Percentiles rank a stretch among this genome's conserved stretches.
Evolutionary conservation across 257 asterid genomes (phyloP).

Genomic region (Solanum pimpinellifolium): DNA sequence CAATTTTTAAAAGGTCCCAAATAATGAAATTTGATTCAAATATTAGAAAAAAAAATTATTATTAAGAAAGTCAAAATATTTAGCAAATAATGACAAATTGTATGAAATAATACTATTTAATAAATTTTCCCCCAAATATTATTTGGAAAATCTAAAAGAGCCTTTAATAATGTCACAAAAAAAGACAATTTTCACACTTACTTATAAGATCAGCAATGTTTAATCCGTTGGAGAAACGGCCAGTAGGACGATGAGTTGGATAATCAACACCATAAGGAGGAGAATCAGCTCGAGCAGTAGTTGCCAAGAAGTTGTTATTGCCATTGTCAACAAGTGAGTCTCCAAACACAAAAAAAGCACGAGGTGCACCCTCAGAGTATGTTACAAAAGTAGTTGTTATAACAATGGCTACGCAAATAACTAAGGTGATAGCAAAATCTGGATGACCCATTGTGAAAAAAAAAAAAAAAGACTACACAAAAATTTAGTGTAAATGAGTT

Average conservation of each 20-base stretch:
- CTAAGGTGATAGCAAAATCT: background rate
- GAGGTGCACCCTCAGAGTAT: slow-evolving; percentile 27
- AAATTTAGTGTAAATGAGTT: background rate
- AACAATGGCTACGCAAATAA: background rate
- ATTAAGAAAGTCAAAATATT: too few relatives aligned
- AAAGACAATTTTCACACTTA: background rate
- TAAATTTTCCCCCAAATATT: too few relatives aligned
- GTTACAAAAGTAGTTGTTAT: background rate
- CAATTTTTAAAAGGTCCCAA: too few relatives aligned
- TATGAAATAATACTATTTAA: too few relatives aligned
- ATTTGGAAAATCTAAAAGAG: too few relatives aligned
- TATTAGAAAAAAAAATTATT: too few relatives aligned
- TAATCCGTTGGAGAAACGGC: slow-evolving; percentile 65
- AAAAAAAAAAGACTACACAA: background rate
- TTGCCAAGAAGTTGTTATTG: slow-evolving; percentile 54
- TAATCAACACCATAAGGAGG: slow-evolving; percentile 76
- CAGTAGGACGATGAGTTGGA: slow-evolving; percentile 68
- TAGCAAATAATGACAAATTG: too few relatives aligned
- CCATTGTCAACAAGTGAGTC: slow-evolving; percentile 76
- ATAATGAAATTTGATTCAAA: too few relatives aligned
- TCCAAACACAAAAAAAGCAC: slow-evolving; percentile 69
- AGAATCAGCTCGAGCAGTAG: slow-evolving; percentile 66
- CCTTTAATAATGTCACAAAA: background rate
- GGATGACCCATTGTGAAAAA: slow-evolving; percentile 5
- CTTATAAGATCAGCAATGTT: slow-evolving; percentile 74